Percentiles rank a stretch among this genome's conserved stretches.
Conservation (phyloP, 495 filamentous ascomycete species). For the Annulohypoxylon bovei region DNA sequence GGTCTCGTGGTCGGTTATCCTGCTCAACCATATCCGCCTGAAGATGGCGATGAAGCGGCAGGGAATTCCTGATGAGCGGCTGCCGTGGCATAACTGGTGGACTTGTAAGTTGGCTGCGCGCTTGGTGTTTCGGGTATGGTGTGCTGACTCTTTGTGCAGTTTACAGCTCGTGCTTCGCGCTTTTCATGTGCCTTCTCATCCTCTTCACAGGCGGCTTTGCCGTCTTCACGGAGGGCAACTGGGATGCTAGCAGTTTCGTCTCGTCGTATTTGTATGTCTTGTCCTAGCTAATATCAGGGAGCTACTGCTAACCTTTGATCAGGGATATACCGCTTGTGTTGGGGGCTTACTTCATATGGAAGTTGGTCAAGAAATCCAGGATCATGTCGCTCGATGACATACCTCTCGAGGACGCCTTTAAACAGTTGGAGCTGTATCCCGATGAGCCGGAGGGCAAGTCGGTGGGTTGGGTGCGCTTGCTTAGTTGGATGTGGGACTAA, state of each 20-base stretch:
- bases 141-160: conserved; percentile 38
- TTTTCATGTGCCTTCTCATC: conserved; percentile 58
- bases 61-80: conserved; percentile 46
- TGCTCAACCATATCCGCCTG: conserved; percentile 59
- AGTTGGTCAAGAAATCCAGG: conserved; percentile 62
- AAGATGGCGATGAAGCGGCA: conserved; percentile 55
- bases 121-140: not conserved
- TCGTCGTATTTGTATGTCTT: conserved; percentile 60
- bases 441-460: conserved; percentile 48
- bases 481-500: conserved; percentile 59
- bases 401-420: conserved; percentile 55
- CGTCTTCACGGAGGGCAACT: conserved; percentile 60
- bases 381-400: conserved; percentile 63
- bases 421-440: conserved; percentile 46
- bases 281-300: not conserved
- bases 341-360: conserved; percentile 63
- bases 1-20: conserved; percentile 63
- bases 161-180: conserved; percentile 49
- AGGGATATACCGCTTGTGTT: conserved; percentile 66
- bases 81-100: conserved; percentile 60
- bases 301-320: conserved; percentile 14
- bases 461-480: conserved; percentile 37
- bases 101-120: conserved; percentile 40
- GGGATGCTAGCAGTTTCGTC: conserved; percentile 58
- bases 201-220: conserved; percentile 59